Evolutionary conservation across 2,329 filamentous ascomycete species (phyloP), one percentile per base, ranked within the genome.

Genomic region (Botrytis tulipae): DNA sequence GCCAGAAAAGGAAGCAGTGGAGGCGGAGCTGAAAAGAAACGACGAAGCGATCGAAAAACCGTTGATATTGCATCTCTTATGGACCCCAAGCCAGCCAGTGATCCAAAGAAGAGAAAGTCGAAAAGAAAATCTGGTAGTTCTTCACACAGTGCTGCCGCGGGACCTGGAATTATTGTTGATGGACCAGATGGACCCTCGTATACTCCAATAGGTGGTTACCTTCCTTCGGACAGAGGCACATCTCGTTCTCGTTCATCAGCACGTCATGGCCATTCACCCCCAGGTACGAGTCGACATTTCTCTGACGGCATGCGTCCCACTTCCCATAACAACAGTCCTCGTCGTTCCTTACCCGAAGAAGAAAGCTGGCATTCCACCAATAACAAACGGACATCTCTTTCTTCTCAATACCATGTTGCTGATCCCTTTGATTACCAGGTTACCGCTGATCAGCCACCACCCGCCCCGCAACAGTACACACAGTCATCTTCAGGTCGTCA

Each of bases 181-280:
- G 84, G 85, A 25, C 82, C 85, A 54, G 85, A 87, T 77, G 85
- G 86, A 73, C 81, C 83, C 4, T 80, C 84, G 14, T 87, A 85
- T 74, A 79, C 83, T 74, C 82, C 84, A n/a, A 80, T 85, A 61
- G 84, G 82, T 29, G 83, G 84, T 71, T 83, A 83, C 65, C 80
- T 80, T 37, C 73, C 79, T 10, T 75, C 79, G 67, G 71, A 74
- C 18, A 79, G 79, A 76, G 79, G 79, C 65, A 76, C 78, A n/a
- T 72, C 79, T 46, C 80, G 82, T 62, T 80, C 82, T 70, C 78
- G 82, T 70, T 76, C 80, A 74, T 72, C 74, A 66, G 75, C 75
- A 42, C 74, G 70, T 60, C 75, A 72, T 61, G 76, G 72, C 29
- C 73, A 72, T 48, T 76, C 78, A 35, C 74, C 75, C 22, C 75